These are phyloP conservation scores for Mycena filopes DNA, from an alignment of 768 basidiomycete genomes.

Conservation along the genomic window DNA sequence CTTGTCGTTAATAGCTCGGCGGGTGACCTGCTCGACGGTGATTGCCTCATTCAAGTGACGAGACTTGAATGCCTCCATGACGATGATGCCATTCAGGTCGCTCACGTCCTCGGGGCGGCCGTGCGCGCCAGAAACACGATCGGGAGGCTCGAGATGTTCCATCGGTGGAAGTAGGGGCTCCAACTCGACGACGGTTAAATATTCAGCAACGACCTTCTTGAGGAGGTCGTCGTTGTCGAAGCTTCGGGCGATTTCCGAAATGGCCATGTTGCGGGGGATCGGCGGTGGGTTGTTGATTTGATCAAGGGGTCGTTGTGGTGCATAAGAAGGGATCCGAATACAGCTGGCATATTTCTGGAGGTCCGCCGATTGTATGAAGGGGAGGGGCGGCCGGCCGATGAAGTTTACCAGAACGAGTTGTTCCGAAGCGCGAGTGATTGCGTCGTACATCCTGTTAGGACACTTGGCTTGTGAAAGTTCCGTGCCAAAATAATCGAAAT, in stretches of 20 bases:
- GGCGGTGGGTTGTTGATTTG: background rate
- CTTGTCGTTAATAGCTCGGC: background rate
- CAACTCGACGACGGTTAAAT: background rate
- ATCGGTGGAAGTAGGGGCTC: too few species aligned
- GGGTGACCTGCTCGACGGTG: background rate
- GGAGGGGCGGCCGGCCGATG: background rate
- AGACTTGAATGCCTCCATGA: too few species aligned
- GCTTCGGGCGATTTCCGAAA: background rate
- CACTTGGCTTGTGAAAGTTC: background rate
- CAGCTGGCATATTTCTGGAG: background rate
- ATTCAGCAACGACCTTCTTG: background rate
- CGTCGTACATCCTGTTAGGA: background rate
- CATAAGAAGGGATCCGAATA: background rate
- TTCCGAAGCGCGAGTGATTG: background rate
- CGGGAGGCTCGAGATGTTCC: too few species aligned
- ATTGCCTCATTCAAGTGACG: too few species aligned
- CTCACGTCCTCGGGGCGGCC: too few species aligned
- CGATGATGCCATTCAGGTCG: too few species aligned
- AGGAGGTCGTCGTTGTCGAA: background rate
- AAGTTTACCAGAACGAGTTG: background rate
- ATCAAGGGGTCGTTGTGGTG: background rate
- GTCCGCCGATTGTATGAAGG: background rate
- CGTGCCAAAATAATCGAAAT: background rate
- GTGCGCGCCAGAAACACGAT: too few species aligned
- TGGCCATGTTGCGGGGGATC: background rate